Evolutionary conservation across 139 green algal species (phyloP).

Genomic region (Closterium sp.): DNA sequence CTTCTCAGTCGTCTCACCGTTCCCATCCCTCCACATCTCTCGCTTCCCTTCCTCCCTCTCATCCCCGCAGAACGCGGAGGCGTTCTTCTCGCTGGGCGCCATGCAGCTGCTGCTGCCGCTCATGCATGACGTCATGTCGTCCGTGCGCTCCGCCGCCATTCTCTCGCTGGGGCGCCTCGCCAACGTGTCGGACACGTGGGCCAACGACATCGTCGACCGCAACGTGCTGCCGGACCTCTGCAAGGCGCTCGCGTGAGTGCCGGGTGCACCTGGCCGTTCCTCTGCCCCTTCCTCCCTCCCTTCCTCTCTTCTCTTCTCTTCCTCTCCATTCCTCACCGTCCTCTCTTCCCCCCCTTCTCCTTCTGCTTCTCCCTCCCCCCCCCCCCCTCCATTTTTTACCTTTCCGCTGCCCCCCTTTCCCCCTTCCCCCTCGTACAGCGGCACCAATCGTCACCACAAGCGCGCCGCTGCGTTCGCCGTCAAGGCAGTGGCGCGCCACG

Average conservation of each 20-base stretch:
- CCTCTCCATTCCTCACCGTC: neutral
- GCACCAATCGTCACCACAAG: conserved; percentile 10
- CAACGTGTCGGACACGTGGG: conserved; percentile 20
- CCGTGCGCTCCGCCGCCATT: conserved; percentile 16
- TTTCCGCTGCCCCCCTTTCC: neutral
- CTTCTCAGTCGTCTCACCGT: neutral
- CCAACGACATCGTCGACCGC: conserved; percentile 17
- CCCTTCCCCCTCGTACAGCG: conserved; percentile 2
- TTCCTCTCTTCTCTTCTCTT: neutral
- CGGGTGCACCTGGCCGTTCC: neutral
- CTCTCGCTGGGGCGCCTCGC: conserved; percentile 21
- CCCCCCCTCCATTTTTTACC: neutral
- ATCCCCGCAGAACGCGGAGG: conserved; percentile 11
- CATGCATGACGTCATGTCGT: conserved; percentile 1
- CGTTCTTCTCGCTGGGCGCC: neutral
- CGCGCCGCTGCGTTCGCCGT: conserved; percentile 2
- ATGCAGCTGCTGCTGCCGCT: conserved; percentile 17
- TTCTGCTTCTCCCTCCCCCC: neutral
- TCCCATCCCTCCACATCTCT: neutral
- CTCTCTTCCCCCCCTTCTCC: neutral
- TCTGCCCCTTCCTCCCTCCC: neutral
- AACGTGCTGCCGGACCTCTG: conserved; percentile 18
- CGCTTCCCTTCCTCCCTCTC: neutral
- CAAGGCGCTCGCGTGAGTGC: conserved; percentile 3
- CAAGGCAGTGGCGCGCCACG: conserved; percentile 17